Evolutionary conservation across 148 eudicot species (phyloP).

Genomic region (Camellia japonica): DNA sequence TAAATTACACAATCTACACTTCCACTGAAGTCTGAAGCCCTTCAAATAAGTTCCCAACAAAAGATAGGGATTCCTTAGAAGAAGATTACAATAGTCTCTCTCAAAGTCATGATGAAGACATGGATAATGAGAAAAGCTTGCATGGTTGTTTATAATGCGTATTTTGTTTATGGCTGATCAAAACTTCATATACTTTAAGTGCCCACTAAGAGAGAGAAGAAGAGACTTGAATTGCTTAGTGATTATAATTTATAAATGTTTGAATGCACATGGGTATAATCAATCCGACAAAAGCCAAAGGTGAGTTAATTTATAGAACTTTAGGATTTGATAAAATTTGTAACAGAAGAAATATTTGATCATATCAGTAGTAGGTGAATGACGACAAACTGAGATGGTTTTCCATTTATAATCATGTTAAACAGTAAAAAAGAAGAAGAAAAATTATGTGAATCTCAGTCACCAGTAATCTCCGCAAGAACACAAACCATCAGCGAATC

Average conservation of each 20-base stretch:
- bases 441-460: not conserved
- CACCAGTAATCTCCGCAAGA: slow-evolving; percentile 47
- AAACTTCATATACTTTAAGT: not conserved
- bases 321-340: not conserved
- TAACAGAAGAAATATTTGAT: not conserved
- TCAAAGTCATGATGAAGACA: not conserved
- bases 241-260: not conserved
- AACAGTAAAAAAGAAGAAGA: not conserved
- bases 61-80: too few species aligned
- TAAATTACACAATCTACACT: too few species aligned
- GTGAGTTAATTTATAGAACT: not conserved
- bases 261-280: not conserved
- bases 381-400: not conserved
- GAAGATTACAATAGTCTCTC: not conserved
- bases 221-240: not conserved
- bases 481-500: slow-evolving; percentile 38
- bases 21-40: too few species aligned
- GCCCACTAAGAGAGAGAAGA: too few species aligned
- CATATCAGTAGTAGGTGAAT: not conserved
- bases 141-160: not conserved
- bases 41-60: too few species aligned
- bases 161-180: not conserved
- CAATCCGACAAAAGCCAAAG: not conserved
- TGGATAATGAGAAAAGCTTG: not conserved
- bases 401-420: not conserved